These are phyloP conservation scores for Aspergillus novofumigatus DNA, from an alignment of 2,329 filamentous ascomycete genomes.

Conservation along the genomic window DNA sequence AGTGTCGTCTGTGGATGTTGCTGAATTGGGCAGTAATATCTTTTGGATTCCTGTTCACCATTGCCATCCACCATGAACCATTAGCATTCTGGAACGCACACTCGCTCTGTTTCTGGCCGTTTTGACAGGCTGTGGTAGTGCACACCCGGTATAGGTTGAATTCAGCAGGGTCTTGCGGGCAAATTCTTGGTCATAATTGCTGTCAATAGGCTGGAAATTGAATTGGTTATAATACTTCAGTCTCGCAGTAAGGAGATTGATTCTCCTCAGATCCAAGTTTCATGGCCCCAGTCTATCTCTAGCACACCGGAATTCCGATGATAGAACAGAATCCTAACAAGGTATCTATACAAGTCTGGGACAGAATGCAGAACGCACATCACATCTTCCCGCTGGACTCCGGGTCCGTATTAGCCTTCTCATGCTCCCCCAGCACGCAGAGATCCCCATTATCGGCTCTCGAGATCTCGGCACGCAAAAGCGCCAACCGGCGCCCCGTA, in stretches of 20 bases:
- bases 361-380: neutral
- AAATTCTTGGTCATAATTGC: neutral
- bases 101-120: conserved; percentile 10
- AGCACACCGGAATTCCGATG: neutral
- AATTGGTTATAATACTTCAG: neutral
- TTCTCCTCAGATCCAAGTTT: neutral
- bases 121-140: neutral
- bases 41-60: conserved; percentile 15
- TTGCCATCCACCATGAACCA: conserved; percentile 14
- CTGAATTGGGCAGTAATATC: conserved; percentile 25
- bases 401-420: conserved; percentile 60
- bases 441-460: conserved; percentile 51
- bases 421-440: conserved; percentile 59
- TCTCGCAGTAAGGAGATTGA: neutral
- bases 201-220: neutral
- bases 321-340: neutral
- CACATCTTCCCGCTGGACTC: conserved; percentile 19
- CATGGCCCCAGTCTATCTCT: neutral
- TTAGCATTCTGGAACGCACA: conserved; percentile 6
- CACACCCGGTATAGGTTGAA: neutral
- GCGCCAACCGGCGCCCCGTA: conserved; percentile 52
- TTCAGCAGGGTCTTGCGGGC: neutral
- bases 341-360: neutral
- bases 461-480: conserved; percentile 53
- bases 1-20: conserved; percentile 24